Evolutionary conservation across 1,284 basidiomycete genomes (phyloP), one percentile per base, ranked within the genome.

Genomic region (Stygiomarasmius scandens): DNA sequence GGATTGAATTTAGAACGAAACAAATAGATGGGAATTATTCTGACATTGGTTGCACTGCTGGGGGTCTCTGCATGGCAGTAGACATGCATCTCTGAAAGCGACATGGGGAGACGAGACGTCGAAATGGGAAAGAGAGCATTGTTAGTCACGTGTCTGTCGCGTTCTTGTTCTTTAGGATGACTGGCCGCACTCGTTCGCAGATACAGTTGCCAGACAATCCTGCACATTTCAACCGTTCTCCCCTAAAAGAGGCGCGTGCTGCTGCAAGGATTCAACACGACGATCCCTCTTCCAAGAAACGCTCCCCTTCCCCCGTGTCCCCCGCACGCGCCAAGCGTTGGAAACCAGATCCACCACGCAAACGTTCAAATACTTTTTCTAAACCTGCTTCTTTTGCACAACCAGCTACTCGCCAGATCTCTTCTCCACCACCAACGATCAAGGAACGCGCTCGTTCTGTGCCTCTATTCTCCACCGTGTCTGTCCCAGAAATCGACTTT

Each of bases 161-260:
- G 29, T 32, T 32, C 29, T 32, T 32, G 29, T 32, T n/a, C n/a
- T n/a, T n/a, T n/a, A n/a, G n/a, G n/a, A n/a, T 32, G 29, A 32
- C 29, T 6, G 29, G 71, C 67, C 76, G 80, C 60, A 84, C 81
- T 16, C 74, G 83, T 62, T 85, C 83, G 36, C 81, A 82, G 63
- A 67, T 78, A 56, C 70, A 73, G 19, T 67, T 82, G 22, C 73
- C 79, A 25, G 76, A 83, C 64, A 65, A 72, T 16, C 67, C 78
- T 20, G 67, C 82, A 32, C 72, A 71, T 47, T 64, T 81, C 46
- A 71, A 75, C 41, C 70, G 71, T 41, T 83, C 81, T 29, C 82
- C 83, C 2, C 70, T 84, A 68, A 83, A 84, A 66, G 71, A 75
- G 61, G 82, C 82, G 47, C 74, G 77, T 14, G 27, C 23, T 48